Percentiles rank a stretch among this genome's conserved stretches.
These are phyloP conservation scores for Solanum chacoense DNA, from an alignment of 305 asterid species.

Conservation along the genomic window DNA sequence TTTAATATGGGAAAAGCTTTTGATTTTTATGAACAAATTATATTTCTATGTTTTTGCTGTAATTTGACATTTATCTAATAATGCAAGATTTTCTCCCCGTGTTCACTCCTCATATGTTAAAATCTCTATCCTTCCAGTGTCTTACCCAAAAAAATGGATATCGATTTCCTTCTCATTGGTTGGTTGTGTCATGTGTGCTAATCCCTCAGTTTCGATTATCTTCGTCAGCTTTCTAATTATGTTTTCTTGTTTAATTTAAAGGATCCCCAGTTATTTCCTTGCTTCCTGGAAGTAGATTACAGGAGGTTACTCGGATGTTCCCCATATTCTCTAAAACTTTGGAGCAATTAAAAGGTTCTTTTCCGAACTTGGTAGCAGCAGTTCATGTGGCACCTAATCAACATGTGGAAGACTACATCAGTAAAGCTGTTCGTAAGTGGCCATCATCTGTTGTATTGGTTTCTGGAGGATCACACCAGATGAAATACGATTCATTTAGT, in stretches of 20 bases:
- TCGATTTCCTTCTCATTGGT: background rate
- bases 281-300: conserved; percentile 95
- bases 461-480: conserved; percentile 48
- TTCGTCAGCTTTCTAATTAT: background rate
- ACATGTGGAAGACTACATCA: conserved; percentile 50
- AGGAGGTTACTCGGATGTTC: conserved; percentile 85
- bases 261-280: conserved; percentile 68
- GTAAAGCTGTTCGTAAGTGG: conserved; percentile 39
- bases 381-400: conserved; percentile 81
- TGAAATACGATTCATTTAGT: conserved; percentile 57
- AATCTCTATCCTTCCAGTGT: background rate
- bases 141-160: background rate
- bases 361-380: conserved; percentile 41
- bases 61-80: background rate
- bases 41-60: background rate
- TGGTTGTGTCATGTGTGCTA: background rate
- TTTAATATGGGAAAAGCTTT: background rate
- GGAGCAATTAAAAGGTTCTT: conserved; percentile 36
- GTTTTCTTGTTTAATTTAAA: conserved; percentile 10
- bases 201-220: background rate
- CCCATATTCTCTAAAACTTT: conserved; percentile 51
- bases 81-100: background rate
- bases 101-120: background rate
- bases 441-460: conserved; percentile 49
- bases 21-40: background rate